Conservation (phyloP, 164 flowering plant genomes). For the Annona squamosa region DNA sequence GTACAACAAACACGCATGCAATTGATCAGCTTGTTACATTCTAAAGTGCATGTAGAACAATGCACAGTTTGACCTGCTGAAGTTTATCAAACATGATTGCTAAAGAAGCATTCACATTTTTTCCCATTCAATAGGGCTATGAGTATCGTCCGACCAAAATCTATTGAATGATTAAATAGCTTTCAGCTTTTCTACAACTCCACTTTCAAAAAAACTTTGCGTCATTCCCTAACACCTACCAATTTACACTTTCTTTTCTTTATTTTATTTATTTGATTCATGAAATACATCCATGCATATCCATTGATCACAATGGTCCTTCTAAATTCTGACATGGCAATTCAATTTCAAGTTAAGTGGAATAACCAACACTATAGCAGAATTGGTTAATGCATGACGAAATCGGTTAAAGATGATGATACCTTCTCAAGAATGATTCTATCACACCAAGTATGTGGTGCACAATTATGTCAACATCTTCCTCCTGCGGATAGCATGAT, state of each 20-base stretch:
- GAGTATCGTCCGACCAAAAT: no score
- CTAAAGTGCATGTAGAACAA: no score
- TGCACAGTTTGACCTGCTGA: no score
- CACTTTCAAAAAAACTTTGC: no score
- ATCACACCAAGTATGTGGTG: constrained; percentile 60
- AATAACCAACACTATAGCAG: not conserved
- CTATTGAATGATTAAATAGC: no score
- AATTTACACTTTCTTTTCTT: no score
- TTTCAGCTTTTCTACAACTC: no score
- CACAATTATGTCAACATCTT: constrained; percentile 58
- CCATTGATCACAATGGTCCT: not conserved
- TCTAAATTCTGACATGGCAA: not conserved
- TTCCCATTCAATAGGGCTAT: no score
- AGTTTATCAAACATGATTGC: no score
- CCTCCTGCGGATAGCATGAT: constrained; percentile 33
- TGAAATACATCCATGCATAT: not conserved
- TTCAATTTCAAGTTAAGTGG: not conserved
- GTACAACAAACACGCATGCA: not conserved
- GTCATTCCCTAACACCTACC: no score
- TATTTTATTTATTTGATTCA: not conserved
- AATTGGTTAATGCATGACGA: not conserved
- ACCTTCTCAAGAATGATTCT: constrained; percentile 48
- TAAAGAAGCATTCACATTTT: no score
- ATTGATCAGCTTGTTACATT: no score
- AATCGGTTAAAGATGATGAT: constrained; percentile 3